These are phyloP conservation scores for Albophoma yamanashiensis DNA, from an alignment of 2,329 filamentous ascomycete species.

Conservation along the genomic window DNA sequence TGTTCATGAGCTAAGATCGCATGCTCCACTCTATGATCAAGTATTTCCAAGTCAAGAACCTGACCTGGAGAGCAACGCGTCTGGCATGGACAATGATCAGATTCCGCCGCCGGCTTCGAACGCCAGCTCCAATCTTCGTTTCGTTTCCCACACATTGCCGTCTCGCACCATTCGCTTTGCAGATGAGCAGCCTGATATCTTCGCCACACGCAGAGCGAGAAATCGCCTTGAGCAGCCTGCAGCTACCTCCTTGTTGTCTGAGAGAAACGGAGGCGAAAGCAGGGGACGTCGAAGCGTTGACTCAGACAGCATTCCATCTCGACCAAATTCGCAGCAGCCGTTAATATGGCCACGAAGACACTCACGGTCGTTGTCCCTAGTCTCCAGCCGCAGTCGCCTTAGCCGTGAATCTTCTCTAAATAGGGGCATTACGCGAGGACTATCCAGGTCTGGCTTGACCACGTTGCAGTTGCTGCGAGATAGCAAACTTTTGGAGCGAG, in stretches of 20 bases:
- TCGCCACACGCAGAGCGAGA: neutral
- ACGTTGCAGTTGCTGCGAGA: conserved; percentile 8
- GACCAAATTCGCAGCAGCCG: conserved; percentile 10
- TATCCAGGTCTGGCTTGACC: conserved; percentile 10
- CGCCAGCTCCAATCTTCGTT: neutral
- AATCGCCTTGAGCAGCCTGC: conserved; percentile 4
- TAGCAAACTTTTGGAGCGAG: conserved; percentile 1
- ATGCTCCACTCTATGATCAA: neutral
- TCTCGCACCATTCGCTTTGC: conserved; percentile 20
- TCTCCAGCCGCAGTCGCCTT: conserved; percentile 9
- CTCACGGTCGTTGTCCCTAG: conserved; percentile 15
- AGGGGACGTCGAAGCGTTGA: conserved; percentile 1
- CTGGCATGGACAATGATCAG: neutral
- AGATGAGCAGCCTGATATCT: conserved; percentile 7
- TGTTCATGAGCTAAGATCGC: conserved; percentile 65
- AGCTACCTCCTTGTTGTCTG: neutral
- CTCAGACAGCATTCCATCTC: neutral
- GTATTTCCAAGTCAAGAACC: neutral
- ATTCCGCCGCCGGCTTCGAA: neutral
- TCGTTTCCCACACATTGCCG: neutral
- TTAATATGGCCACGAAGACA: conserved; percentile 9
- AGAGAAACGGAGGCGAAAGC: conserved; percentile 1
- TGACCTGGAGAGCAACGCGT: conserved; percentile 1
- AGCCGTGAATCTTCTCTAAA: conserved; percentile 12
- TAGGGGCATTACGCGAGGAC: conserved; percentile 2